These are phyloP conservation scores for Monosporascus cannonballus DNA, from an alignment of 2,329 filamentous ascomycete species.

Conservation along the genomic window DNA sequence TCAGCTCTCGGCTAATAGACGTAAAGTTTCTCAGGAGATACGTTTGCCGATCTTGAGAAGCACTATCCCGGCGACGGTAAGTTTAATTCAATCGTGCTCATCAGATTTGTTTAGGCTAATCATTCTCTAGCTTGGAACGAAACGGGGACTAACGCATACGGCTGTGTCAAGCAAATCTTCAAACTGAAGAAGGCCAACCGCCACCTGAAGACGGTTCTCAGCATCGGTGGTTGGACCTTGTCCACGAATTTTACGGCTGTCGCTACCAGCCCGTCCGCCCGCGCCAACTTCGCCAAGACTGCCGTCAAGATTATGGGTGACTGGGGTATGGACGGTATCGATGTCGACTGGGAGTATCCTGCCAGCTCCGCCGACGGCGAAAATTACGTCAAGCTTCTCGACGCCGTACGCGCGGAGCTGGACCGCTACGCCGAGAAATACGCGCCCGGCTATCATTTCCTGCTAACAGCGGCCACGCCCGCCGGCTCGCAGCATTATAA, in stretches of 20 bases:
- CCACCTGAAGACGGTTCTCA: slow-evolving; percentile 72
- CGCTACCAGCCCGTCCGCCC: slow-evolving; percentile 54
- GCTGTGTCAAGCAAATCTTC: slow-evolving; percentile 74
- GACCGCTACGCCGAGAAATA: slow-evolving; percentile 40
- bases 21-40: slow-evolving; percentile 55
- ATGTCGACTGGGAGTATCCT: slow-evolving; percentile 36
- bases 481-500: slow-evolving; percentile 43
- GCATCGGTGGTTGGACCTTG: slow-evolving; percentile 83
- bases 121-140: slow-evolving; percentile 48
- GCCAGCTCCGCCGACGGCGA: slow-evolving; percentile 31
- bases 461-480: slow-evolving; percentile 47
- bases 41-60: slow-evolving; percentile 65
- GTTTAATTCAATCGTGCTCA: slow-evolving; percentile 8
- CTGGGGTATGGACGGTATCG: slow-evolving; percentile 50
- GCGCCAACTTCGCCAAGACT: slow-evolving; percentile 62
- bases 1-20: slow-evolving; percentile 5
- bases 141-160: slow-evolving; percentile 66
- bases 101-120: slow-evolving; percentile 7
- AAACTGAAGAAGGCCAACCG: slow-evolving; percentile 72
- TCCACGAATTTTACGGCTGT: slow-evolving; percentile 67
- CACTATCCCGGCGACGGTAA: slow-evolving; percentile 63
- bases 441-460: slow-evolving; percentile 43
- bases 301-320: slow-evolving; percentile 67
- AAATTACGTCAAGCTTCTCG: slow-evolving; percentile 40
- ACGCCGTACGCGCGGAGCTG: slow-evolving; percentile 39